Evolutionary conservation across 1,284 basidiomycete genomes (phyloP), one percentile per base, ranked within the genome.

Genomic region (Rhodotorula sp.): DNA sequence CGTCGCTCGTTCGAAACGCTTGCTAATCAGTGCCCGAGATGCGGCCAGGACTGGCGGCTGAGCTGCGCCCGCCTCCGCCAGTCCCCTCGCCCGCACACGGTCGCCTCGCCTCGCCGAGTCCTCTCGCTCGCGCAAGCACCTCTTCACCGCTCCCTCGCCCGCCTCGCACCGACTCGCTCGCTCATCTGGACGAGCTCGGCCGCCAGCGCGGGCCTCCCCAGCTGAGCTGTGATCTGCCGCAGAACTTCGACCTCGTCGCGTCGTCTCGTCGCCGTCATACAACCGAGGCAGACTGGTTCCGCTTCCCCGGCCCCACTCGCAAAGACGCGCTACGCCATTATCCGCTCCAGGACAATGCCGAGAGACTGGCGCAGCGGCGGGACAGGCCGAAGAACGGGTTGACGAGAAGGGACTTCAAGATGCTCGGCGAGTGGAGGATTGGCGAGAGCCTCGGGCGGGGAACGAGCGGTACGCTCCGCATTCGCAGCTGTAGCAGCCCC

Each of bases 401-500:
- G 49, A 12, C 25, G 23, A 44, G 16, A 21, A 34, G 48, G 53
- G 49, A 58, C 23, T 27, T 46, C 49, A 65, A 65, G 62, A 56
- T 74, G 34, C 25, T 74, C 5, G 73, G 73, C 17, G 67, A 68
- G n/a, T 74, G 73, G 73, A 49, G 71, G 23, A 17, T 74, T 16
- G 73, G 73, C 5, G 61, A 70, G 57, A n/a, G n/a, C 34, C 19
- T 74, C 8, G 73, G 73, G 7, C 59, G 63, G 34, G 73, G 73
- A 19, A 62, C 69, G 34, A 61, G 61, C n/a, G 72, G 66, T 67
- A 19, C 49, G 65, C 58, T 3, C 23, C 13, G 2, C 21, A 7
- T 27, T 17, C 19, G 19, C 8, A 10, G 49, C 23, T 10, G 16
- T 19, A 25, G 25, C 4, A 19, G 10, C 9, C 23, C 14, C 7